Conservation (phyloP, 1,139 yeast genomes). For the Candida gigantensis region DNA sequence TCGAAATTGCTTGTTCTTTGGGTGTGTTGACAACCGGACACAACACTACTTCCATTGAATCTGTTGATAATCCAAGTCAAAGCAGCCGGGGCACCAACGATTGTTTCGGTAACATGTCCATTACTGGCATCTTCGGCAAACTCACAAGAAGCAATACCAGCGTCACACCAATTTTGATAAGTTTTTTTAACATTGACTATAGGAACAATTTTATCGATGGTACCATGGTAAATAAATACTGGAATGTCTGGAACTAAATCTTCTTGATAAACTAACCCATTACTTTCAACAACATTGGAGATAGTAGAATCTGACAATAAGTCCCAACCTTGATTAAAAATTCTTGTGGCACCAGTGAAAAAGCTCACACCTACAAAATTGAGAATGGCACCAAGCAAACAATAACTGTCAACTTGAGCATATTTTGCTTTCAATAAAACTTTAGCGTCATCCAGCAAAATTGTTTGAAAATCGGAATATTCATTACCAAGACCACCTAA, state of each 20-base stretch:
- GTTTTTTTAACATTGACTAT: constrained; percentile 22
- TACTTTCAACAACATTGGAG: constrained; percentile 18
- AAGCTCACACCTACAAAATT: constrained; percentile 15
- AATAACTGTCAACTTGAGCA: constrained; percentile 8
- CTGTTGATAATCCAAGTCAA: constrained; percentile 24
- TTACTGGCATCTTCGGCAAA: constrained; percentile 23
- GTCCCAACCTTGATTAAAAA: constrained; percentile 18
- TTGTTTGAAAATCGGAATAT: constrained; percentile 20
- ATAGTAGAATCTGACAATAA: constrained; percentile 19
- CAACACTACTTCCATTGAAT: constrained; percentile 22
- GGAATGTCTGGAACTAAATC: constrained; percentile 32
- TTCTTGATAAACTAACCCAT: constrained; percentile 19
- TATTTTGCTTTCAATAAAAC: neutral
- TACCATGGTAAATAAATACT: constrained; percentile 33
- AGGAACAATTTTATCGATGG: constrained; percentile 30
- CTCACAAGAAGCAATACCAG: constrained; percentile 29
- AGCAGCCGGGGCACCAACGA: constrained; percentile 31
- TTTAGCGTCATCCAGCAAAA: neutral
- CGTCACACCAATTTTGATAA: constrained; percentile 30
- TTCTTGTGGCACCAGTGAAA: constrained; percentile 19
- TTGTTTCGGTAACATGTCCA: constrained; percentile 27
- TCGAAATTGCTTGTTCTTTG: constrained; percentile 24
- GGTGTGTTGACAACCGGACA: constrained; percentile 29
- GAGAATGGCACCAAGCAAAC: constrained; percentile 17
- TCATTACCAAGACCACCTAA: constrained; percentile 27